Evolutionary conservation across 306 rosid genomes (phyloP).

Genomic region (Trifolium subterraneum): DNA sequence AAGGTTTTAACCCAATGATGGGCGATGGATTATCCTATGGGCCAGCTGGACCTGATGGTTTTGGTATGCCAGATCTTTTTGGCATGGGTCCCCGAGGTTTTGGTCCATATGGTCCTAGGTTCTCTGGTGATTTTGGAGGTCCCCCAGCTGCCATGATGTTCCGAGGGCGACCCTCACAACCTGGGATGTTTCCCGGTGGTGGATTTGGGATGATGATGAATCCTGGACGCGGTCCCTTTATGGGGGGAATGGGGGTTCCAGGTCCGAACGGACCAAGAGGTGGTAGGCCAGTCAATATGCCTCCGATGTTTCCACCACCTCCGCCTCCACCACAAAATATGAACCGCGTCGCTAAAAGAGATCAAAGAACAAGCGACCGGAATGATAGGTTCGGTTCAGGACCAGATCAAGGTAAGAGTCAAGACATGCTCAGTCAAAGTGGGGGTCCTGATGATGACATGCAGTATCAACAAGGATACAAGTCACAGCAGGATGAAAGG

Average conservation of each 20-base stretch:
- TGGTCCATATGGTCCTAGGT: constrained; percentile 87
- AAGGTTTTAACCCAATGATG: constrained; percentile 91
- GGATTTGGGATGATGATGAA: constrained; percentile 99
- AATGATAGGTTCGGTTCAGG: constrained; percentile 73
- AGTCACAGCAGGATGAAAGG: constrained; percentile 63
- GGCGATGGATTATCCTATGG: constrained; percentile 95
- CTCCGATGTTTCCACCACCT: constrained; percentile 84
- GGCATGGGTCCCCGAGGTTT: constrained; percentile 91
- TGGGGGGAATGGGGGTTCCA: constrained; percentile 91
- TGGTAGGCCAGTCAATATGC: constrained; percentile 78
- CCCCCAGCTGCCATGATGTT: constrained; percentile 93
- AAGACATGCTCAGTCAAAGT: constrained; percentile 62
- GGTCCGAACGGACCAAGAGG: constrained; percentile 77
- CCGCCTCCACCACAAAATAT: constrained; percentile 64
- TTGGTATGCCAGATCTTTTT: constrained; percentile 88
- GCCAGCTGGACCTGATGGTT: constrained; percentile 86
- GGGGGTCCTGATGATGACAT: constrained; percentile 75
- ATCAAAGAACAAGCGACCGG: constrained; percentile 72
- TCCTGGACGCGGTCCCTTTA: constrained; percentile 86
- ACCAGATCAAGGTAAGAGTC: constrained; percentile 76
- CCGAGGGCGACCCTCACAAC: constrained; percentile 87
- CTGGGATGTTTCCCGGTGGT: constrained; percentile 90
- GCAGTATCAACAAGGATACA: constrained; percentile 71
- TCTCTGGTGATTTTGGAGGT: constrained; percentile 82
- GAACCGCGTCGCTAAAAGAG: constrained; percentile 67